Evolutionary conservation across 306 rosid genomes (phyloP).

Genomic region (Malus sylvestris): DNA sequence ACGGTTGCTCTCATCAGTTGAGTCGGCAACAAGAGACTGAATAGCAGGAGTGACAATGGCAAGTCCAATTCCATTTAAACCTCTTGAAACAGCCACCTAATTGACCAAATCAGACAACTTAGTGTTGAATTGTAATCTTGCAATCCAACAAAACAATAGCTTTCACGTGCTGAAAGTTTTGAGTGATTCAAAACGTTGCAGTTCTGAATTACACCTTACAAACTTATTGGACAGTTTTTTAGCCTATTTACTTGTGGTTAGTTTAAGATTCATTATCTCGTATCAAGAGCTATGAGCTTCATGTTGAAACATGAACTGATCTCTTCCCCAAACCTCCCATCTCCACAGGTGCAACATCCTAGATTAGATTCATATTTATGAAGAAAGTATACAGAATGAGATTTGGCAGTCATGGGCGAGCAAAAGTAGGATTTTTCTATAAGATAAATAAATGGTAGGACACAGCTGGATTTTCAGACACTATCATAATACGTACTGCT

Average conservation of each 20-base stretch:
- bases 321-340: not conserved
- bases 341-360: too few species aligned
- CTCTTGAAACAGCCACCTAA: slow-evolving; percentile 87
- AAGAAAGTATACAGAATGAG: too few species aligned
- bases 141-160: not conserved
- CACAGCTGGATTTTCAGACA: not conserved
- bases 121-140: not conserved
- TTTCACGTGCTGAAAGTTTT: too few species aligned
- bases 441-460: not conserved
- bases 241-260: not conserved
- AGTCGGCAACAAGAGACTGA: slow-evolving; percentile 74
- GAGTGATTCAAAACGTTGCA: not conserved
- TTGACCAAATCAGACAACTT: not conserved
- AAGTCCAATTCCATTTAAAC: slow-evolving; percentile 82
- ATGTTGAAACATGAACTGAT: not conserved
- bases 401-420: not conserved
- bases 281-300: not conserved
- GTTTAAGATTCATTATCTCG: not conserved
- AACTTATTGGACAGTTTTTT: not conserved
- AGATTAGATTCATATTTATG: too few species aligned
- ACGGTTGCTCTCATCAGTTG: slow-evolving; percentile 65
- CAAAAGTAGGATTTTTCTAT: not conserved
- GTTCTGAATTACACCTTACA: not conserved
- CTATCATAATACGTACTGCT: not conserved
- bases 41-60: slow-evolving; percentile 82